A percentile compares a stretch with the other conserved stretches of the same genome.
These are phyloP conservation scores for Pelargonium australe DNA, from an alignment of 441 rosid genomes.

Conservation along the genomic window DNA sequence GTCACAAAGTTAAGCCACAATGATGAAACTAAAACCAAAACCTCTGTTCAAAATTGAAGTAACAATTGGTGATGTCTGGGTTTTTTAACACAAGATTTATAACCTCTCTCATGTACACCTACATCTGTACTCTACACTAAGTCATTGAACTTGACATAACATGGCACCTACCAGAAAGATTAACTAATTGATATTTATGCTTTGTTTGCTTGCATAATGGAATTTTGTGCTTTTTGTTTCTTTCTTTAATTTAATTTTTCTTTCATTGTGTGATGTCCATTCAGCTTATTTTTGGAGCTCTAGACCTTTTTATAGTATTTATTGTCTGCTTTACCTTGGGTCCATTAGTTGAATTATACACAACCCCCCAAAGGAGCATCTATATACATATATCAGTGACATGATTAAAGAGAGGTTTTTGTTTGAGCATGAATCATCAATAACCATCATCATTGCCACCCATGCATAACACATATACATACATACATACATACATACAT, in stretches of 20 bases:
- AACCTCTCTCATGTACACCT: too few relatives aligned
- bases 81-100: neutral
- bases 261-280: neutral
- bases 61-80: neutral
- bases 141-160: neutral
- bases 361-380: neutral
- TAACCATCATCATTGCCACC: conserved; percentile 17
- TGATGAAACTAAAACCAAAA: neutral
- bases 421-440: conserved; percentile 23
- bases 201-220: conserved; percentile 8
- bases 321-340: conserved; percentile 3
- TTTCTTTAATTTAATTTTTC: neutral
- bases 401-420: neutral
- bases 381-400: conserved; percentile 12
- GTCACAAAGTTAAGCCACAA: neutral
- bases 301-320: neutral
- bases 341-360: conserved; percentile 8
- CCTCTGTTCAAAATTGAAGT: neutral
- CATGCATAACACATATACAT: conserved; percentile 25
- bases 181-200: neutral
- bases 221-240: conserved; percentile 16
- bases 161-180: neutral
- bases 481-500: conserved; percentile 18
- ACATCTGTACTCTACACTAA: neutral
- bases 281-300: conserved; percentile 4